Evolutionary conservation across 2,329 filamentous ascomycete species (phyloP).

Genomic region (Phialemoniopsis sp.): DNA sequence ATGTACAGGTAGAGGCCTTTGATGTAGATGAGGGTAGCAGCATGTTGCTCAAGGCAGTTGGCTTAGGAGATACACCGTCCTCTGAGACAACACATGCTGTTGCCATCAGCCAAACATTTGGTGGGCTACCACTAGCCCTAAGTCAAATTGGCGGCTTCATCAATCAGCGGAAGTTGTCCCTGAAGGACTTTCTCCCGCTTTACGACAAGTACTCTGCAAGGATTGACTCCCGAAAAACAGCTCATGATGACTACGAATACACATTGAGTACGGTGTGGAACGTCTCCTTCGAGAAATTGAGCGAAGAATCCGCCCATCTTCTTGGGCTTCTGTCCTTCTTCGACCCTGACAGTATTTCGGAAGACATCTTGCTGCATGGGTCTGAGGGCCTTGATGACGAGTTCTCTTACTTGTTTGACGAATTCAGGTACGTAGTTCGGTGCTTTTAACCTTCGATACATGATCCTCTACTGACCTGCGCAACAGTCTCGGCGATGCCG

Average conservation of each 20-base stretch:
- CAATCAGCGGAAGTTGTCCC: constrained; percentile 12
- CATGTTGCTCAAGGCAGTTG: not conserved
- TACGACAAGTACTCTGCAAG: constrained; percentile 19
- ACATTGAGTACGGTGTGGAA: constrained; percentile 22
- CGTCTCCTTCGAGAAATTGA: constrained; percentile 16
- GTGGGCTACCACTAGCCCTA: constrained; percentile 14
- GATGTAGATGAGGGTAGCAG: not conserved
- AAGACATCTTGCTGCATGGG: constrained; percentile 16
- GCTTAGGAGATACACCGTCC: not conserved
- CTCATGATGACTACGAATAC: constrained; percentile 17
- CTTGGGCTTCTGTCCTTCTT: constrained; percentile 19
- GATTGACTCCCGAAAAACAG: constrained; percentile 15
- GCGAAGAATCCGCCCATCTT: constrained; percentile 11
- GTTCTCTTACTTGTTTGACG: constrained; percentile 17
- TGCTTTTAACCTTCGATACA: no score
- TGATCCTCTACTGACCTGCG: not conserved
- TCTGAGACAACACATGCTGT: constrained; percentile 7
- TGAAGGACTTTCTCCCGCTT: constrained; percentile 19
- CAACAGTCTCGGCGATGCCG: no score
- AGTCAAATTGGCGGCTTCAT: constrained; percentile 22
- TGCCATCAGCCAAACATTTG: constrained; percentile 9
- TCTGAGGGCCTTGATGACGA: constrained; percentile 8
- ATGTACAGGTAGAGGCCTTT: not conserved
- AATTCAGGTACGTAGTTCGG: constrained; percentile 21
- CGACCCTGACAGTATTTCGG: constrained; percentile 19